Percentiles rank a stretch among this genome's conserved stretches.
phyloP scores from a whole-genome alignment of 139 green algal species.

The Prasinococcaceae sp. region DNA sequence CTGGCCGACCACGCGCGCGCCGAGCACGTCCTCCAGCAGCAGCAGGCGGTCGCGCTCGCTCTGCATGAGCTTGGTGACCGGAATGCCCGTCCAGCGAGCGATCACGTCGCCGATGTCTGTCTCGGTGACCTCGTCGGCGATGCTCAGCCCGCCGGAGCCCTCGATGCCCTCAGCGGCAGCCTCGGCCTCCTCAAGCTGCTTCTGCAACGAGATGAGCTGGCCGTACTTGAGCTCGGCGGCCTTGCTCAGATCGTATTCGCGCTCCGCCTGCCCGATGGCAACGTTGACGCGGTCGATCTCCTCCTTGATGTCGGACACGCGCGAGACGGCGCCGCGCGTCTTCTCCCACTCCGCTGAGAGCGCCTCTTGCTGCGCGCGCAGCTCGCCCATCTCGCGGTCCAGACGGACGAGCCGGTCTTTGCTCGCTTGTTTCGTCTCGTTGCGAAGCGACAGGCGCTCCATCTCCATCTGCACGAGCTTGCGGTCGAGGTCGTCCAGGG shows the following conservation, averaged over 20 bases:
- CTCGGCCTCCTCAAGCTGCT: constrained; percentile 30
- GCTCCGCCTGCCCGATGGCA: constrained; percentile 61
- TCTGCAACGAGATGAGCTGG: constrained; percentile 74
- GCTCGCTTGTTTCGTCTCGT: constrained; percentile 42
- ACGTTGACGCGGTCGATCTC: constrained; percentile 87
- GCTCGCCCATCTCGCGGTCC: constrained; percentile 50
- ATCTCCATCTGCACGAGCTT: constrained; percentile 84
- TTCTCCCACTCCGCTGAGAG: constrained; percentile 60
- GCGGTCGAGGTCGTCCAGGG: constrained; percentile 87
- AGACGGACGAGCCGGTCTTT: constrained; percentile 49
- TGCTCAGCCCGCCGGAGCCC: constrained; percentile 40
- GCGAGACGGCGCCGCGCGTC: constrained; percentile 46
- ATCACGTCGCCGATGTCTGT: constrained; percentile 88
- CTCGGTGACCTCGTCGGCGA: constrained; percentile 92
- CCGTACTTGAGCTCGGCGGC: constrained; percentile 98
- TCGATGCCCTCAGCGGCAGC: constrained; percentile 18
- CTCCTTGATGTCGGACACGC: constrained; percentile 60
- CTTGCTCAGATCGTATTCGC: constrained; percentile 87
- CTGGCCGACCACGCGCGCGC: constrained; percentile 54
- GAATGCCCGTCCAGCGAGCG: constrained; percentile 82
- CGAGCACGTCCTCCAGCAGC: constrained; percentile 70
- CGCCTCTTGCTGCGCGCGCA: constrained; percentile 61
- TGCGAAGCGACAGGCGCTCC: constrained; percentile 69
- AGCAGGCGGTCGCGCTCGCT: constrained; percentile 89
- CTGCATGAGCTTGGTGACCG: constrained; percentile 62